These are phyloP conservation scores for Adansonia madagascariensis DNA, from an alignment of 441 rosid species.

Conservation along the genomic window DNA sequence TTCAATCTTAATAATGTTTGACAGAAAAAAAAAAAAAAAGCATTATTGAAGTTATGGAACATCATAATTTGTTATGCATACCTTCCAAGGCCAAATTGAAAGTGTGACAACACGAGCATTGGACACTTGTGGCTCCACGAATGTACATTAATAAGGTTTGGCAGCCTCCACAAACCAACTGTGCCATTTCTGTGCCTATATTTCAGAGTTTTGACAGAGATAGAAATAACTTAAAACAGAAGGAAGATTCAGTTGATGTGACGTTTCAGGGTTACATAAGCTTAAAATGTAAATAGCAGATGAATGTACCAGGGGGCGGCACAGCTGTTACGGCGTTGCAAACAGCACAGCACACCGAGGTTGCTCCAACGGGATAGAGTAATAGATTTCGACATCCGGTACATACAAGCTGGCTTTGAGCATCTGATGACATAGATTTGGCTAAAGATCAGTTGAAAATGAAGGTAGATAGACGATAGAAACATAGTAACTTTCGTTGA, in stretches of 20 bases:
- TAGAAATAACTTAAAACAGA: background rate
- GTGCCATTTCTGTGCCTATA: constrained; percentile 97
- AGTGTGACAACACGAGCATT: constrained; percentile 96
- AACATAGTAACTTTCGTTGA: constrained; percentile 5
- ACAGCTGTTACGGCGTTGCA: constrained; percentile 97
- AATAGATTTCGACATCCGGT: constrained; percentile 94
- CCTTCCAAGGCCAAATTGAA: constrained; percentile 94
- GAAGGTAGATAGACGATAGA: background rate
- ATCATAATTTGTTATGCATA: constrained; percentile 26
- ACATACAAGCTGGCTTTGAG: constrained; percentile 93
- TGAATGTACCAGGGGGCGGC: constrained; percentile 79
- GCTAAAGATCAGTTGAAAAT: constrained; percentile 7
- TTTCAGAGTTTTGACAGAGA: constrained; percentile 4
- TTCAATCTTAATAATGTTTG: constrained; percentile 5
- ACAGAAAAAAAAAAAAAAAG: background rate
- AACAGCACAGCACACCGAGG: constrained; percentile 95
- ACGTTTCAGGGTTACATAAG: background rate
- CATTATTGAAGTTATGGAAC: background rate
- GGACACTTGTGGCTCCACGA: constrained; percentile 98
- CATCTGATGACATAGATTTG: constrained; percentile 43
- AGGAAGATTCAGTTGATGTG: background rate
- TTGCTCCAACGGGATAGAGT: constrained; percentile 90
- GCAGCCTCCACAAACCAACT: constrained; percentile 96
- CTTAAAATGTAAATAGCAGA: constrained; percentile 6
- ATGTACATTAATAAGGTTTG: constrained; percentile 95